Percentiles rank a stretch among this genome's conserved stretches.
Evolutionary conservation across 1,284 basidiomycete genomes (phyloP).

Genomic region (Cutaneotrichosporon sp.): DNA sequence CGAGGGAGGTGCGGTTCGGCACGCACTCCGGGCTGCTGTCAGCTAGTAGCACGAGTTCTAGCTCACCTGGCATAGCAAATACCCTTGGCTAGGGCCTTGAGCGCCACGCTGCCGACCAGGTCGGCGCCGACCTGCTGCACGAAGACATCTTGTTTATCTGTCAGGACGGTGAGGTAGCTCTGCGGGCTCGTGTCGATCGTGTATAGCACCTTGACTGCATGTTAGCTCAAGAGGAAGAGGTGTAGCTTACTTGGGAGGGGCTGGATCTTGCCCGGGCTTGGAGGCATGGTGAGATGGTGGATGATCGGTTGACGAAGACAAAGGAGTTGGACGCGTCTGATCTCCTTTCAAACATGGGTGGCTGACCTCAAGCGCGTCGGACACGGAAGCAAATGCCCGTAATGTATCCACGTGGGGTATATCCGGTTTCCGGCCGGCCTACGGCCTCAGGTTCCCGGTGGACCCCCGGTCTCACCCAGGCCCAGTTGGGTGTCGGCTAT

Average conservation of each 20-base stretch:
- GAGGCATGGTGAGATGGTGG: conserved; percentile 33
- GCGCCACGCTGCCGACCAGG: conserved; percentile 36
- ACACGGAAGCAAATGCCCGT: conserved; percentile 13
- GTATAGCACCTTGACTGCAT: conserved; percentile 49
- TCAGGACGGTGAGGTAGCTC: conserved; percentile 44
- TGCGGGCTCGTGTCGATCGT: conserved; percentile 43
- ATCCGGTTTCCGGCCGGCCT: neutral
- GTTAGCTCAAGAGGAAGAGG: neutral
- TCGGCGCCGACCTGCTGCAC: conserved; percentile 31
- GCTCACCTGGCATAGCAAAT: conserved; percentile 49
- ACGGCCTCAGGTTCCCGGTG: no score
- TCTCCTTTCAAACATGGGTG: neutral
- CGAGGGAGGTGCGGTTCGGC: conserved; percentile 36
- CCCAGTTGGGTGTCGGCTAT: neutral
- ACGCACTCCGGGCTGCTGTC: conserved; percentile 45
- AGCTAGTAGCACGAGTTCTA: neutral
- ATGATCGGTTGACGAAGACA: neutral
- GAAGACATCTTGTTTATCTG: conserved; percentile 42
- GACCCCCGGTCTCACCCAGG: neutral
- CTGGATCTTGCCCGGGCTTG: conserved; percentile 47
- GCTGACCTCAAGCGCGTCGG: neutral
- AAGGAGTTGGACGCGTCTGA: neutral
- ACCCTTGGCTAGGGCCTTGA: conserved; percentile 43
- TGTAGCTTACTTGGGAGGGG: conserved; percentile 36
- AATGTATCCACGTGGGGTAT: neutral